Conservation (phyloP, 164 flowering plant genomes). For the Akebia trifoliata region DNA sequence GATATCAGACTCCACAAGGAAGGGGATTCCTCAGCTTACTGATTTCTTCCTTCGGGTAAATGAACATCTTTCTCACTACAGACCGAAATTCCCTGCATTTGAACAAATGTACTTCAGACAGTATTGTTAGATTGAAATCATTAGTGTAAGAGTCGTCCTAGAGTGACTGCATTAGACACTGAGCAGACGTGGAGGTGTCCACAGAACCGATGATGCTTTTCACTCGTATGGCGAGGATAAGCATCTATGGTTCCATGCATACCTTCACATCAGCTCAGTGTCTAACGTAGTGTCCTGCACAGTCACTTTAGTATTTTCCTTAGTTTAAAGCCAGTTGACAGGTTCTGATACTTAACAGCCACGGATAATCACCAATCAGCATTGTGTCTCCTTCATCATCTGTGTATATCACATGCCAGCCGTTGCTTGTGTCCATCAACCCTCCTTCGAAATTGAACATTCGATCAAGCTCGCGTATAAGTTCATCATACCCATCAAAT, state of each 20-base stretch:
- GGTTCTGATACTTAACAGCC: slow-evolving; percentile 41
- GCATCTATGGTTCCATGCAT: no score
- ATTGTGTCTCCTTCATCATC: slow-evolving; percentile 46
- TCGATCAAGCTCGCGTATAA: slow-evolving; percentile 39
- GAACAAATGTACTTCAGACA: neutral
- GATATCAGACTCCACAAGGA: no score
- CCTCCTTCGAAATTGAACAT: slow-evolving; percentile 49
- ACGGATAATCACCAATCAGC: slow-evolving; percentile 46
- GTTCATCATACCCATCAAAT: slow-evolving; percentile 46
- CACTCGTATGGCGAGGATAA: no score
- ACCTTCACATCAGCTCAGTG: no score
- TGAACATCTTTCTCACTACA: slow-evolving; percentile 32
- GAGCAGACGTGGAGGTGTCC: no score
- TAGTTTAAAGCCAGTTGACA: no score
- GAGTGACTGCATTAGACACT: no score
- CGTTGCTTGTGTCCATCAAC: slow-evolving; percentile 34
- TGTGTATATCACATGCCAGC: slow-evolving; percentile 41
- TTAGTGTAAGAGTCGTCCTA: no score
- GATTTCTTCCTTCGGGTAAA: slow-evolving; percentile 37
- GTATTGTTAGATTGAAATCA: neutral
- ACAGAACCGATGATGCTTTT: no score
- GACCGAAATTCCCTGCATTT: slow-evolving; percentile 36
- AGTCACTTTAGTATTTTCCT: no score
- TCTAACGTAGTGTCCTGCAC: no score
- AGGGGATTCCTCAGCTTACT: slow-evolving; percentile 19